A percentile compares a stretch with the other conserved stretches of the same genome.
Evolutionary conservation across 2,329 filamentous ascomycete species (phyloP).

Genomic region (Sporothrix euskadiensis): DNA sequence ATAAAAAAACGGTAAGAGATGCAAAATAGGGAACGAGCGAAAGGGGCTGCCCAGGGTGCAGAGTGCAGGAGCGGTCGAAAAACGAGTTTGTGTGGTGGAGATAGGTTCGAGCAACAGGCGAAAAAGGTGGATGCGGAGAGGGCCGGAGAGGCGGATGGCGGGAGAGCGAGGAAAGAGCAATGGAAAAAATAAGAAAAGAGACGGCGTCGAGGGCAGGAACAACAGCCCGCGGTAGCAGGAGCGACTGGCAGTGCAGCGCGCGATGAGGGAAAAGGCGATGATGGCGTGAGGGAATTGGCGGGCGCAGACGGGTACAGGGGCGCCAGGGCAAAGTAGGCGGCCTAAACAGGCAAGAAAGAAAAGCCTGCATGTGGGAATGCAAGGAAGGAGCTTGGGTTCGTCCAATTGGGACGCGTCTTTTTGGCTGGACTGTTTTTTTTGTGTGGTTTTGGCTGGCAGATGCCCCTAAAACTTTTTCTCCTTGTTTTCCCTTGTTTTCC

Average conservation of each 20-base stretch:
- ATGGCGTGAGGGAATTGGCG: constrained; percentile 29
- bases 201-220: background rate
- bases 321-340: background rate
- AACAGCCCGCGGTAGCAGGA: background rate
- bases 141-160: constrained; percentile 30
- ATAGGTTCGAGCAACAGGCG: constrained; percentile 15
- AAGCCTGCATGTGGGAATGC: constrained; percentile 25
- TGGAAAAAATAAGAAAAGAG: background rate
- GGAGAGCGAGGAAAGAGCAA: background rate
- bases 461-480: constrained; percentile 19
- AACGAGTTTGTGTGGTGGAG: constrained; percentile 27
- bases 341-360: background rate
- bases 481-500: constrained; percentile 8
- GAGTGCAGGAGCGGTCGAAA: background rate
- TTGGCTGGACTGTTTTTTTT: constrained; percentile 19
- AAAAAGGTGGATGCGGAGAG: constrained; percentile 30
- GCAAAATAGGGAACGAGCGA: constrained; percentile 15
- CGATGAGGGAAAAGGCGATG: background rate
- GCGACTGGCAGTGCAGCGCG: background rate
- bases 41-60: background rate
- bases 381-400: constrained; percentile 10
- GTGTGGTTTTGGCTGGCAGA: constrained; percentile 11
- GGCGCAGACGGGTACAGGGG: constrained; percentile 11
- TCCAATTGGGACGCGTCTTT: constrained; percentile 32
- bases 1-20: constrained; percentile 14